Evolutionary conservation across 2,329 filamentous ascomycete genomes (phyloP), one percentile per base, ranked within the genome.

Genomic region (Trichoderma sp.): DNA sequence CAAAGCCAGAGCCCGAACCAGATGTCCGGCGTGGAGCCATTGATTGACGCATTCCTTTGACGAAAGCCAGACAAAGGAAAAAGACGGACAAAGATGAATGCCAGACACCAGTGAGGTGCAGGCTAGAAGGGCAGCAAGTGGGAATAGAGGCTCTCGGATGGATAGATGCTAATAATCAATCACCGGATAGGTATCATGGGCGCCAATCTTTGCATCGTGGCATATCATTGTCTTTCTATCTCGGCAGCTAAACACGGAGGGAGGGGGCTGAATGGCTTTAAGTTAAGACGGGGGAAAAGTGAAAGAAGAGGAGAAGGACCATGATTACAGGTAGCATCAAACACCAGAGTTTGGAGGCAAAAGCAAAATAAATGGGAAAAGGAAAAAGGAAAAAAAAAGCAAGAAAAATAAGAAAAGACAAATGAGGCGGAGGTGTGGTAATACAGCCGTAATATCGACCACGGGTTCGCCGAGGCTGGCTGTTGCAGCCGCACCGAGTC

Each of bases 361-460:
- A 29, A 56, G 45, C 3, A 24, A 24, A 45, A 45, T 41, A 41
- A 45, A n/a, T 18, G 16, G 16, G 16, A 45, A 45, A 45, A 18
- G 1, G 6, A 35, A 11, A 18, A 35, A 14, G 14, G 16, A 35
- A 33, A 21, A 53, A 38, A 24, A 24, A 24, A 29, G 16, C 6
- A 68, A 27, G n/a, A 27, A 33, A n/a, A 31, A 24, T 4, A 16
- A 24, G 41, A 62, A 21, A 21, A 59, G 18, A 21, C 5, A 41
- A 21, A 6, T 29, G 16, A 38, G 31, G 24, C n/a, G 24, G 27
- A 50, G 35, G 68, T 71, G 68, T 62, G 68, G 56, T 71, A 62
- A 62, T 71, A 69, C 66, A 69, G 66, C 29, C 31, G 66, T 60
- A 69, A 69, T 69, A 29, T 69, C 53, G 50, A 21, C 66, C 24